Evolutionary conservation across 1,284 basidiomycete species (phyloP), one percentile per base, ranked within the genome.

Genomic region (Pseudomicrostroma phylloplanum): DNA sequence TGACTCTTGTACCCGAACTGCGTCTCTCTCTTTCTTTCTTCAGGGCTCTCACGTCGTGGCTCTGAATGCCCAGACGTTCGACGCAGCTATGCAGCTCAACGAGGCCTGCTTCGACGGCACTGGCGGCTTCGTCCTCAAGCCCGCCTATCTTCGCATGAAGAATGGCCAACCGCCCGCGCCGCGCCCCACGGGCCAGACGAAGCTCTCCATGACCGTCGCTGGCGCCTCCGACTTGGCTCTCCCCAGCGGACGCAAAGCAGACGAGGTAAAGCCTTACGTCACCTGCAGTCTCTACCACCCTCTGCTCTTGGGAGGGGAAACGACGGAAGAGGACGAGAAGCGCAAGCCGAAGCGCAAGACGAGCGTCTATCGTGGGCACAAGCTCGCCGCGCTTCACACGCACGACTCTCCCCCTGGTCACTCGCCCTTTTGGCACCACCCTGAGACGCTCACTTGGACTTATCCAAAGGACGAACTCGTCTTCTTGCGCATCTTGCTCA

Each of bases 51-150:
- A 88, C 58, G 81, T 88, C n/a, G 83, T 83, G 6, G 83, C 85
- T 36, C 77, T 88, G 49, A 88, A 88, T 71, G 87, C 86, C 86
- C 87, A 88, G 43, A 71, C 68, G 1, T 77, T 72, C 59, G 75
- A 74, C 59, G 58, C 59, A 15, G 69, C 70, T 26, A 67, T 80
- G 59, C 80, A 81, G 58, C 72, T 87, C 42, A 86, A 87, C 65
- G 86, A 86, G 70, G 86, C 83, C 0, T 82, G 88, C 81, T 88
- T 88, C 70, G 82, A 82, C 0, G 86, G 84, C 0, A 84, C 82
- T 1, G 73, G 79, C 3, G 86, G 86, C 0, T 88, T 84, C 83
- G 83, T 85, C 0, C 76, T 82, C 51, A 86, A 86, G 67, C 86
- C 82, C 2, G 60, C 68, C 78, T 36, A 71, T 63, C 57, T 79